Conservation (phyloP, 306 rosid species). For the Dryas octopetala region DNA sequence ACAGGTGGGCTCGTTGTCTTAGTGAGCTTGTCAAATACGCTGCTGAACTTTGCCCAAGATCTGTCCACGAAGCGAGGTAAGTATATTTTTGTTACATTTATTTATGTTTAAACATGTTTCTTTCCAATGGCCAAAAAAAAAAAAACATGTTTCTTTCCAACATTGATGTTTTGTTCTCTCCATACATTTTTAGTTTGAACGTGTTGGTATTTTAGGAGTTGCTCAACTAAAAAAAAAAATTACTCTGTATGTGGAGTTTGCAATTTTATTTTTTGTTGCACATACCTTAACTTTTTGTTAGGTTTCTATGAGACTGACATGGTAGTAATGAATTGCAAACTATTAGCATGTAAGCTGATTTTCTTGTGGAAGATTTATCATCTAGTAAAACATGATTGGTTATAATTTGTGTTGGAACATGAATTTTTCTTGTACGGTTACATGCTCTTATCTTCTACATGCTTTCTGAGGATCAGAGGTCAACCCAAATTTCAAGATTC, state of each 20-base stretch:
- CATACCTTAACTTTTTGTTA: background rate
- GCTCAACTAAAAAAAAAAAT: background rate
- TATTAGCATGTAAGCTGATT: background rate
- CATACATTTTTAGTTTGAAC: background rate
- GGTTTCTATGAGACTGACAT: background rate
- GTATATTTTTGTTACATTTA: conserved; percentile 22
- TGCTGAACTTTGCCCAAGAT: conserved; percentile 91
- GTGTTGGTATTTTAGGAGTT: background rate
- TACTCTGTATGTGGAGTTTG: background rate
- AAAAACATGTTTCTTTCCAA: conserved; percentile 1
- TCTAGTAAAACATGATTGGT: background rate
- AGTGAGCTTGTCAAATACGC: conserved; percentile 94
- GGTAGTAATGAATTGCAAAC: background rate
- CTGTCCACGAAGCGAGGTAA: conserved; percentile 93
- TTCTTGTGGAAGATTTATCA: background rate
- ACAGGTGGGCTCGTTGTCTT: conserved; percentile 98
- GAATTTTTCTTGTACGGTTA: background rate
- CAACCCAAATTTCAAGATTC: conserved; percentile 5
- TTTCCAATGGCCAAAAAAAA: background rate
- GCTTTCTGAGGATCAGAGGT: background rate
- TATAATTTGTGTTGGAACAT: conserved; percentile 11
- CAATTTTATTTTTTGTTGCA: background rate
- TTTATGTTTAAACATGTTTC: conserved; percentile 1
- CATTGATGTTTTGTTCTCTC: background rate
- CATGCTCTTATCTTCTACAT: background rate